Percentiles rank a stretch among this genome's conserved stretches.
Conservation (phyloP, 2,329 filamentous ascomycete species). For the Colletotrichum destructivum region DNA sequence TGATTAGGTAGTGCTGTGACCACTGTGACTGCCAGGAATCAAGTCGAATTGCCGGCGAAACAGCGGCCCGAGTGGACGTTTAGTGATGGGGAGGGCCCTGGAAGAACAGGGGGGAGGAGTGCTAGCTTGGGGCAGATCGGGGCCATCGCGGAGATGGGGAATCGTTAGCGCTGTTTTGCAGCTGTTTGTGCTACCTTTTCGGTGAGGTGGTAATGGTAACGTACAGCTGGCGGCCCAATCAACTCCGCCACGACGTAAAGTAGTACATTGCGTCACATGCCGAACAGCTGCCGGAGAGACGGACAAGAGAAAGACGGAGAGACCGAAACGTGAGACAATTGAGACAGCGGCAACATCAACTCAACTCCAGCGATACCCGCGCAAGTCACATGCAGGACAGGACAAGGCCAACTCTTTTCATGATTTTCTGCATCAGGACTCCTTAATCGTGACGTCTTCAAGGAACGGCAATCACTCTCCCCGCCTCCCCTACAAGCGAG, state of each 20-base stretch:
- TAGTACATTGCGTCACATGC: conserved; percentile 46
- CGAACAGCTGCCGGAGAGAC: conserved; percentile 23
- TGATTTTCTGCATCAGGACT: neutral
- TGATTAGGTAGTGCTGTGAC: conserved; percentile 1
- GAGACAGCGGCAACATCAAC: conserved; percentile 6
- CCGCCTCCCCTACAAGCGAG: neutral
- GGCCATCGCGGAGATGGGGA: conserved; percentile 22
- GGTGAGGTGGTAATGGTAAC: neutral
- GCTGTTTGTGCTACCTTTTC: conserved; percentile 26
- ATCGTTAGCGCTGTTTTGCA: conserved; percentile 16
- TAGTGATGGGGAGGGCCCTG: neutral
- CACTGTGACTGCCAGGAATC: conserved; percentile 19
- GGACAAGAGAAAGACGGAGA: neutral
- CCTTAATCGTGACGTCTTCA: neutral
- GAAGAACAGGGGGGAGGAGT: conserved; percentile 7
- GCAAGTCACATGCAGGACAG: conserved; percentile 30
- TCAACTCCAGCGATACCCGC: conserved; percentile 9
- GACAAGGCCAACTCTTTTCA: neutral
- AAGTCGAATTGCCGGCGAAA: conserved; percentile 32
- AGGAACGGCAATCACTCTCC: neutral
- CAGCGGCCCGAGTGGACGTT: conserved; percentile 29
- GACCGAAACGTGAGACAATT: conserved; percentile 9
- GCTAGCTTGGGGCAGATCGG: conserved; percentile 20
- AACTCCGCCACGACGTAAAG: conserved; percentile 29
- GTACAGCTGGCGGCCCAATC: conserved; percentile 23